phyloP scores from a whole-genome alignment of 1,284 basidiomycete species.

The Cystobasidium sp. region DNA sequence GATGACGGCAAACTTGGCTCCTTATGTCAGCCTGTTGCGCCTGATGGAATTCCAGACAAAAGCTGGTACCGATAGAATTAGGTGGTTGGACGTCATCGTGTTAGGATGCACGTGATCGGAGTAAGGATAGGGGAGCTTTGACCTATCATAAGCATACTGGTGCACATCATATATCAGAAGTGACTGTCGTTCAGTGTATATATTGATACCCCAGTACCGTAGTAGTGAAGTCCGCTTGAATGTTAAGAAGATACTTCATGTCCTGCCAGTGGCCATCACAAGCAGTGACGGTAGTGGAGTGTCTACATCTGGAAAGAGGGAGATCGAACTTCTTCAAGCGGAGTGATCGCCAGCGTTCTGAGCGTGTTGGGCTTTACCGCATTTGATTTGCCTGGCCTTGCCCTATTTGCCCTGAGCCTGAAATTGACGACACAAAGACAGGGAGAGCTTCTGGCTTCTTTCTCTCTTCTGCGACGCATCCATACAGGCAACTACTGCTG shows the following conservation, averaged over 20 bases:
- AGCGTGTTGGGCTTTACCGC: not conserved
- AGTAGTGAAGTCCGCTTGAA: too few relatives aligned
- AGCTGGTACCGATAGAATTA: not conserved
- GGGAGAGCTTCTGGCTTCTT: not conserved
- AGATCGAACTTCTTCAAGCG: constrained; percentile 7
- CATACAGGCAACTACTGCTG: too few relatives aligned
- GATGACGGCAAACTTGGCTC: too few relatives aligned
- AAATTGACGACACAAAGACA: too few relatives aligned
- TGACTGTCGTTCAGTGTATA: too few relatives aligned
- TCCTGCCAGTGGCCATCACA: too few relatives aligned
- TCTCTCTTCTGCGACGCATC: not conserved
- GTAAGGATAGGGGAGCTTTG: too few relatives aligned
- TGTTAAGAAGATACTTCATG: too few relatives aligned
- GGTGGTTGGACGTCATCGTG: not conserved
- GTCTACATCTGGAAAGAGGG: not conserved
- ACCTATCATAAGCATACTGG: too few relatives aligned
- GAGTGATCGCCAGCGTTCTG: not conserved
- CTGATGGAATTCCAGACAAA: too few relatives aligned
- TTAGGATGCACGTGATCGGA: not conserved
- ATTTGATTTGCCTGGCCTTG: not conserved
- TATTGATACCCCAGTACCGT: too few relatives aligned
- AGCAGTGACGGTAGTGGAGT: not conserved
- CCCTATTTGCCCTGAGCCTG: not conserved
- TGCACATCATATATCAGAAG: too few relatives aligned
- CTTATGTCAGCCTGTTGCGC: not conserved